Evolutionary conservation across 495 filamentous ascomycete species (phyloP).

Genomic region (Diplogelasinospora grovesii): DNA sequence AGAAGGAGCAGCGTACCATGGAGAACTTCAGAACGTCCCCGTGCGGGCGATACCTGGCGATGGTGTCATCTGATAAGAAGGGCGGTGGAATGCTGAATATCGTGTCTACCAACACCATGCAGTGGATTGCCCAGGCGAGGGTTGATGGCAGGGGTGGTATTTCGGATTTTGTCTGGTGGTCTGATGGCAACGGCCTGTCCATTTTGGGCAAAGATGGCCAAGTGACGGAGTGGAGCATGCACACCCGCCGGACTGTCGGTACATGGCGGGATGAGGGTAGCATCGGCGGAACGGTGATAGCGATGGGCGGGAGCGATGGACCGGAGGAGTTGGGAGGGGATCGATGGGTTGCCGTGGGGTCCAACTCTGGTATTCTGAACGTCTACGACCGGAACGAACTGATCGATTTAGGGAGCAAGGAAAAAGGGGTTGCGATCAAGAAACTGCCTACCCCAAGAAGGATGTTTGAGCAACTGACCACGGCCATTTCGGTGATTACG

Average conservation of each 20-base stretch:
- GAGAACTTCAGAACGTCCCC: conserved; percentile 82
- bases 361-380: conserved; percentile 79
- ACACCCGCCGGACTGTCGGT: conserved; percentile 56
- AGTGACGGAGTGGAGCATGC: conserved; percentile 82
- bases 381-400: conserved; percentile 73
- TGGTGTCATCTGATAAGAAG: conserved; percentile 70
- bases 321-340: conserved; percentile 66
- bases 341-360: conserved; percentile 82
- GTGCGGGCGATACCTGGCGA: conserved; percentile 73
- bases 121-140: conserved; percentile 82
- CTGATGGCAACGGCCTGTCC: conserved; percentile 64
- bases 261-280: conserved; percentile 89
- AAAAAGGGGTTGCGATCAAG: conserved; percentile 41
- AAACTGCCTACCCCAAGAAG: conserved; percentile 61
- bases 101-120: conserved; percentile 68
- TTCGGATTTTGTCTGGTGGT: conserved; percentile 88
- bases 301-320: conserved; percentile 59
- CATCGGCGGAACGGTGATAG: conserved; percentile 74
- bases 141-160: conserved; percentile 77
- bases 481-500: conserved; percentile 64
- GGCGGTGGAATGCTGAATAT: conserved; percentile 85
- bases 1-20: conserved; percentile 80
- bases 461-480: conserved; percentile 78
- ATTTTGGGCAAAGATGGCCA: conserved; percentile 81
- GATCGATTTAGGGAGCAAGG: conserved; percentile 40